Base-by-base conservation (phyloP, 2,329 filamentous ascomycete species). In the Pyrenochaeta sp. region DNA sequence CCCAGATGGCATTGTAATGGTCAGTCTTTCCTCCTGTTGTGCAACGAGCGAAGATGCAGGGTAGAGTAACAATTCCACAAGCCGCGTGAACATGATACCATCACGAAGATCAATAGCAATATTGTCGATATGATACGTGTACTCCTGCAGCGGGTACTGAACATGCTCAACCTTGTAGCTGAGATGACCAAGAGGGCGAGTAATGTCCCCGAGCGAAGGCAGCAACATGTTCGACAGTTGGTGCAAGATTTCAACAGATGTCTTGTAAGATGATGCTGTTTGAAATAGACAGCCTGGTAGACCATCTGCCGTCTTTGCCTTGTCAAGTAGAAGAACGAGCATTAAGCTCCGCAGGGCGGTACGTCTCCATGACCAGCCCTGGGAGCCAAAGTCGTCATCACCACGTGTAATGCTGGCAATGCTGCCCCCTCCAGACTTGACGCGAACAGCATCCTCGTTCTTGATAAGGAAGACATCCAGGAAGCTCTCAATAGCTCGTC, bases 71-170 rank as follows among this genome's bases (percentile, higher is more conserved):
- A 88, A 60, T 62, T 90, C 88, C 0, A 87, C 84, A 9, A 89
- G 78, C 50, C 84, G 82, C 5, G 85, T 84, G n/a, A 90, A 72
- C 44, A 84, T 76, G 8, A 89, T 80, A 1, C 88, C 87, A 67
- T 89, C 85, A 34, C 87, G 82, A 24, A 90, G 77, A 65, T 89
- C 87, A 8, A 86, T 81, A 0, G 86, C 87, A 25, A 90, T 78
- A 63, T 89, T 89, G 8, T 79, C 76, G 53, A 90, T 83, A 39
- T 76, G 75, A 67, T 87, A 89, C 0, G 79, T 76, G 61, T 85
- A 86, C 72, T 90, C 87, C 59, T 87, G 80, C 5, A 89, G 78
- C 2, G 82, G 81, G 58, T 84, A 81, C 67, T 90, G 87, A 7
- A 80, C 73, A 66, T 86, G 82, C 3, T 71, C 69, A 24, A 88